Conservation (phyloP, 2,329 filamentous ascomycete species). For the Exophiala alcalophila region DNA sequence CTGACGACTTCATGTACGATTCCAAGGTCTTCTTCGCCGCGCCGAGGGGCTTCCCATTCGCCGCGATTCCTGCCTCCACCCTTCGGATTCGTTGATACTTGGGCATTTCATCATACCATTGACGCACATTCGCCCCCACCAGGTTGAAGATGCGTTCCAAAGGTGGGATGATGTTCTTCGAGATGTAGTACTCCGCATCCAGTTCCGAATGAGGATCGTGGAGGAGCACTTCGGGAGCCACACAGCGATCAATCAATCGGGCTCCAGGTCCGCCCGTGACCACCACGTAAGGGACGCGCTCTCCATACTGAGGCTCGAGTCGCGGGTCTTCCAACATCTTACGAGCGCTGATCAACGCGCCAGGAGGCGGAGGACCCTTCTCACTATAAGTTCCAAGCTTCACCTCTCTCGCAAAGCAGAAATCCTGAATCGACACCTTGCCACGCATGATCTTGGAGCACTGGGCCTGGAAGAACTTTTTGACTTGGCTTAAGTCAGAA, state of each 20-base stretch:
- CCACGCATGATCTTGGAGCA: conserved; percentile 91
- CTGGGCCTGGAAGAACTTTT: conserved; percentile 83
- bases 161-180: conserved; percentile 90
- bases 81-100: conserved; percentile 75
- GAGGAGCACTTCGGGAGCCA: conserved; percentile 79
- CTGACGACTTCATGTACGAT: conserved; percentile 79
- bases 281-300: conserved; percentile 92
- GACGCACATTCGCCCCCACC: conserved; percentile 82
- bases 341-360: conserved; percentile 81
- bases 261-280: conserved; percentile 83
- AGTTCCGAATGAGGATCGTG: conserved; percentile 73
- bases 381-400: conserved; percentile 85
- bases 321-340: conserved; percentile 83
- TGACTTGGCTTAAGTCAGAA: conserved; percentile 82
- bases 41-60: conserved; percentile 33
- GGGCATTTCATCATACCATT: conserved; percentile 97
- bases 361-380: conserved; percentile 74
- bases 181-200: conserved; percentile 95
- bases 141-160: conserved; percentile 96
- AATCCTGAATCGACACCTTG: conserved; percentile 85
- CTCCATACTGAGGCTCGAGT: conserved; percentile 88
- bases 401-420: conserved; percentile 92
- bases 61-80: conserved; percentile 46
- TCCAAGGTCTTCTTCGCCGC: conserved; percentile 75
- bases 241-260: conserved; percentile 81